Evolutionary conservation across 23 red algal species (phyloP).

Genomic region (Chondrus crispus): DNA sequence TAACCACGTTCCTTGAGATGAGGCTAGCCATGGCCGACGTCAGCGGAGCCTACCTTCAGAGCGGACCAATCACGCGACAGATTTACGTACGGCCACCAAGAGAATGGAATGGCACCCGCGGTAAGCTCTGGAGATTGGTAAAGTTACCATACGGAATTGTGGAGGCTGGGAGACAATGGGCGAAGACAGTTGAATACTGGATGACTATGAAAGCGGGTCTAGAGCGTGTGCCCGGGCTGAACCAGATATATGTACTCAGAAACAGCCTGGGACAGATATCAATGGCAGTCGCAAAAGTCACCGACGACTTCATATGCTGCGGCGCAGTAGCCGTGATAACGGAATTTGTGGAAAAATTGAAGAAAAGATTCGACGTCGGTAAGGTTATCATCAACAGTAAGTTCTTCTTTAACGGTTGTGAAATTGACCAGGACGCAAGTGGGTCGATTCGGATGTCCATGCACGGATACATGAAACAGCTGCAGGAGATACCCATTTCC

Average conservation of each 20-base stretch:
- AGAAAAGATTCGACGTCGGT: not conserved
- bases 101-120: not conserved
- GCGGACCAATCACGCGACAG: not conserved
- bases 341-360: not conserved
- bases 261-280: not conserved
- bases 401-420: not conserved
- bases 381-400: not conserved
- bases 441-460: not conserved
- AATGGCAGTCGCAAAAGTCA: not conserved
- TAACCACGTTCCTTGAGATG: too few species aligned
- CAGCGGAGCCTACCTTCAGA: not conserved
- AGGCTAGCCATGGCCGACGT: too few species aligned
- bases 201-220: not conserved
- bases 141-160: not conserved
- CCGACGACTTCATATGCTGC: not conserved
- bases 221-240: not conserved
- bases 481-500: not conserved
- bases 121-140: not conserved
- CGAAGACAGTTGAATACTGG: not conserved
- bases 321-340: not conserved
- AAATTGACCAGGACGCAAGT: not conserved
- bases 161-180: not conserved
- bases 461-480: not conserved
- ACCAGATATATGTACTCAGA: not conserved
- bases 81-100: not conserved